Conservation (phyloP, 2,329 filamentous ascomycete genomes). For the Colletotrichum shisoi region DNA sequence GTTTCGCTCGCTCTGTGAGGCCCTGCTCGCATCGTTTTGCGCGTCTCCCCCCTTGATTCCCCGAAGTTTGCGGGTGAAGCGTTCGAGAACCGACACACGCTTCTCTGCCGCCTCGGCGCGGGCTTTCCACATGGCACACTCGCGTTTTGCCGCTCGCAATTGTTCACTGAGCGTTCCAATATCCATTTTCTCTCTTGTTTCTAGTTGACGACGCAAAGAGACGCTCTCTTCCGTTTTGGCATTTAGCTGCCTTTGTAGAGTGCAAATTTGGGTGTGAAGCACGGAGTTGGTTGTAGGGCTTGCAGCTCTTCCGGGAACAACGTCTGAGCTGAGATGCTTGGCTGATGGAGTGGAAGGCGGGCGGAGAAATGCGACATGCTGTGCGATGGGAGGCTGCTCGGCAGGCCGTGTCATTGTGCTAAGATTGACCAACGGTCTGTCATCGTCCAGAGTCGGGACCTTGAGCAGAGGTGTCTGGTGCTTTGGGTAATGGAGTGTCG, state of each 20-base stretch:
- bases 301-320: conserved; percentile 20
- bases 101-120: conserved; percentile 65
- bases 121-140: conserved; percentile 60
- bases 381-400: conserved; percentile 52
- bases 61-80: conserved; percentile 50
- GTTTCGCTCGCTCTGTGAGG: background rate
- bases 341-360: conserved; percentile 47
- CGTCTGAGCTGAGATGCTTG: conserved; percentile 5
- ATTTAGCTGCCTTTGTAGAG: conserved; percentile 58
- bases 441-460: conserved; percentile 29
- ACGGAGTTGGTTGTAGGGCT: conserved; percentile 47
- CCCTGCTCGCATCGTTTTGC: conserved; percentile 12
- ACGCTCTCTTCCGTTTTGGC: conserved; percentile 56
- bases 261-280: conserved; percentile 59
- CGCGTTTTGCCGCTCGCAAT: conserved; percentile 54
- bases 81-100: conserved; percentile 58
- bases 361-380: conserved; percentile 49
- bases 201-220: conserved; percentile 57
- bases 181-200: conserved; percentile 54
- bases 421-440: conserved; percentile 43
- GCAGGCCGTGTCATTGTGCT: conserved; percentile 52
- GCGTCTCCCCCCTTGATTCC: conserved; percentile 43
- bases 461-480: background rate
- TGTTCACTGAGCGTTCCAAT: conserved; percentile 59
- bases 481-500: conserved; percentile 1